Conservation (phyloP, 805 yeast species). For the Hanseniaspora nectarophila region DNA sequence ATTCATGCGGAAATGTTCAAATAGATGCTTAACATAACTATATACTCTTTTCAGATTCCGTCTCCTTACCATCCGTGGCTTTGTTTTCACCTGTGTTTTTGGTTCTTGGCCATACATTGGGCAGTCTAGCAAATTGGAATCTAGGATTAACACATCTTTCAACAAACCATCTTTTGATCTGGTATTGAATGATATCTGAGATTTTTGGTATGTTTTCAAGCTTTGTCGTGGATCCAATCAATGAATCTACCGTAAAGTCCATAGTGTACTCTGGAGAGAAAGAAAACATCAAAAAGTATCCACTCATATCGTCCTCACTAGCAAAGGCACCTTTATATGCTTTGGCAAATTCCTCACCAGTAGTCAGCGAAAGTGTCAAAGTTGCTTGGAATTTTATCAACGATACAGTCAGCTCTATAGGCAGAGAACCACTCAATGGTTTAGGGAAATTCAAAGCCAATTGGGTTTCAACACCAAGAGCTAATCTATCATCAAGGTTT, state of each 20-base stretch:
- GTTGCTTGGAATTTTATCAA: conserved; percentile 86
- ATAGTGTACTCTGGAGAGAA: conserved; percentile 83
- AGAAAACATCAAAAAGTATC: conserved; percentile 73
- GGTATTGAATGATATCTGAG: conserved; percentile 68
- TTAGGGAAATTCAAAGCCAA: conserved; percentile 70
- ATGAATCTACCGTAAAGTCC: conserved; percentile 76
- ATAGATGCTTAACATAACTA: background rate
- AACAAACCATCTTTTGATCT: conserved; percentile 75
- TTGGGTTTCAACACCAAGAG: conserved; percentile 74
- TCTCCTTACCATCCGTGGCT: conserved; percentile 18
- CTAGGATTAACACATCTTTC: conserved; percentile 92
- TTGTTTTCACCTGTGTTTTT: conserved; percentile 39
- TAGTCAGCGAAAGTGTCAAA: conserved; percentile 58
- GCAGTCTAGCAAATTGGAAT: conserved; percentile 72
- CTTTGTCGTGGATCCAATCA: conserved; percentile 86
- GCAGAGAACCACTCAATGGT: conserved; percentile 74
- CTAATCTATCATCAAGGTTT: conserved; percentile 73
- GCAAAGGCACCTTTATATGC: conserved; percentile 20
- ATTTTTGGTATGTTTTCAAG: conserved; percentile 88
- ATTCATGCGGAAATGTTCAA: conserved; percentile 17
- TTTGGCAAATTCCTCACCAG: conserved; percentile 26
- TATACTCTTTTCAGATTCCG: background rate
- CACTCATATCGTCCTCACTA: conserved; percentile 20
- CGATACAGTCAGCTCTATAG: conserved; percentile 73
- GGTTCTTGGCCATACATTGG: conserved; percentile 75